Evolutionary conservation across 148 eudicot genomes (phyloP), one percentile per base, ranked within the genome.

Genomic region (Cornus suecica): DNA sequence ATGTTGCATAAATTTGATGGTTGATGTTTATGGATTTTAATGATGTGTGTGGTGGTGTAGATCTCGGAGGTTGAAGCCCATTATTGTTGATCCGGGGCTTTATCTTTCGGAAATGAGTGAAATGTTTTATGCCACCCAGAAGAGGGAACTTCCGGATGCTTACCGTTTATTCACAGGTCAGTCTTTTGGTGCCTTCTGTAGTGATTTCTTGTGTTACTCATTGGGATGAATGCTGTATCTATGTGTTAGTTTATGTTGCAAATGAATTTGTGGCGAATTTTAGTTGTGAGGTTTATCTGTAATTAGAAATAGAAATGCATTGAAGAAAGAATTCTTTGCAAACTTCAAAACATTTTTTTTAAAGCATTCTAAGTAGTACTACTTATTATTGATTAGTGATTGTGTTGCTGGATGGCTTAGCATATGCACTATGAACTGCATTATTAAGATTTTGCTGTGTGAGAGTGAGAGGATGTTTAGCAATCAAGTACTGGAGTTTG

Each of bases 31-130:
- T 8, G 30, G 56, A 26, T 32, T 37, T 70, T 65, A 65, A 24
- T 71, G 52, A 67, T 34, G 20, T 51, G 58, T 27, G 77, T 31
- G 32, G 69, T 71, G 32, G 77, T 84, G 32, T 77, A 94, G 98
- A 78, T 89, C 92, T 25, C 84, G 89, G 77, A 88, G 81, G 73
- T 86, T 92, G 83, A 92, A 86, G 80, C 93, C 90, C 25, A 86
- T 94, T 68, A 81, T 92, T 75, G 92, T 94, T 66, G 98, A 94
- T 79, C 94, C 95, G 5, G 95, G 96, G 76, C 89, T 92, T 48
- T 94, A 85, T 80, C 91, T 92, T 76, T 29, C 80, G 26, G 90
- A 89, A 65, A 80, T 78, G 63, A 81, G 74, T 28, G 80, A 74
- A 71, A 83, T 90, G 87, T 94, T 94, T 70, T 88, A 86, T 84